Evolutionary conservation across 2,329 filamentous ascomycete genomes (phyloP).

Genomic region (Fusarium sp.): DNA sequence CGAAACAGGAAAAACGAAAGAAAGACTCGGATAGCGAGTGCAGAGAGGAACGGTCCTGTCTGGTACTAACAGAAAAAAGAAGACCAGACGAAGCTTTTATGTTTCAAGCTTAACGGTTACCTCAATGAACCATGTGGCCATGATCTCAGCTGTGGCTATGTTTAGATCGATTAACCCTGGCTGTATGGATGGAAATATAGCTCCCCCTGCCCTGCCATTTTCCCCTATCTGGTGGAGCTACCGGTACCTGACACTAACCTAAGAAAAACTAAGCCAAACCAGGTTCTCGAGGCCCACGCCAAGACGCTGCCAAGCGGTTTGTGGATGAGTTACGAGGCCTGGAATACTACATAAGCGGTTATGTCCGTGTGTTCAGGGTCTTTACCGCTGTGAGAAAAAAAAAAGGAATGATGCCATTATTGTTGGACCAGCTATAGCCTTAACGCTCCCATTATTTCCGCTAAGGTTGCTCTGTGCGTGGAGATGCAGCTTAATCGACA

Average conservation of each 20-base stretch:
- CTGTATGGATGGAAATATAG: conserved; percentile 16
- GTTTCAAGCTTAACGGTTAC: conserved; percentile 2
- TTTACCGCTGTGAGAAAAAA: neutral
- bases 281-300: neutral
- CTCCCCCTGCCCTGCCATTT: neutral
- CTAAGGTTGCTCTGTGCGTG: neutral
- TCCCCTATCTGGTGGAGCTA: conserved; percentile 17
- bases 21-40: conserved; percentile 16
- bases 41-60: conserved; percentile 23
- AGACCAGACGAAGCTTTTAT: conserved; percentile 18
- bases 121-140: neutral
- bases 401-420: conserved; percentile 1
- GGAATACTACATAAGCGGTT: conserved; percentile 7
- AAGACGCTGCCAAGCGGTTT: neutral
- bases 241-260: conserved; percentile 22
- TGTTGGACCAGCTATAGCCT: neutral
- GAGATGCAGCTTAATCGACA: neutral
- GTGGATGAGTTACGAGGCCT: conserved; percentile 2
- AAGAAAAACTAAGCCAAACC: conserved; percentile 7
- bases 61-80: neutral
- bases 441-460: neutral
- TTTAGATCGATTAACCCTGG: conserved; percentile 1
- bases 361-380: neutral
- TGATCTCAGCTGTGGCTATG: conserved; percentile 8
- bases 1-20: conserved; percentile 11